Evolutionary conservation across 345 rosid genomes (phyloP).

Genomic region (Luvunga scandens): DNA sequence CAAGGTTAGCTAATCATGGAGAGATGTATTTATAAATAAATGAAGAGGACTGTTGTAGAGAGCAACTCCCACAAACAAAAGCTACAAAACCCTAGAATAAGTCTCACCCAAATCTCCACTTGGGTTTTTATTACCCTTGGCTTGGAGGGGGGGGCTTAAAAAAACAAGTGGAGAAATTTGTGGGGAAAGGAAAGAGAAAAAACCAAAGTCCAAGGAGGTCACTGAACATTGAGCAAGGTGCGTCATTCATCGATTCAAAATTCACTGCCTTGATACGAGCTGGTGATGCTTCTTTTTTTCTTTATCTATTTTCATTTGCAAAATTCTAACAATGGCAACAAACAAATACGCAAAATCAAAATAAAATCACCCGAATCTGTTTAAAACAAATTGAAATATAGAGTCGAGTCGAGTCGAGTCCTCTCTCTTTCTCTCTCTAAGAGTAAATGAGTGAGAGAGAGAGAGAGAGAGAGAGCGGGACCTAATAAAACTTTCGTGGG

Average conservation of each 20-base stretch:
- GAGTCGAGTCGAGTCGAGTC: not conserved
- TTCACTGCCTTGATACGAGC: not conserved
- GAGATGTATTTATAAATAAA: conserved; percentile 18
- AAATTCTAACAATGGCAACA: not conserved
- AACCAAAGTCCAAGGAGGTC: conserved; percentile 19
- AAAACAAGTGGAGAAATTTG: not conserved
- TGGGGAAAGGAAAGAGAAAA: conserved; percentile 16
- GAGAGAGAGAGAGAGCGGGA: conserved; percentile 15
- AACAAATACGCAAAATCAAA: not conserved
- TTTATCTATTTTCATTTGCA: too few species aligned
- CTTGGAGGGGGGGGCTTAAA: not conserved
- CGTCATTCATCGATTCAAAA: conserved; percentile 12
- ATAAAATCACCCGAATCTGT: conserved; percentile 21
- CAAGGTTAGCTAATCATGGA: conserved; percentile 16
- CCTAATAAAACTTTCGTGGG: not conserved
- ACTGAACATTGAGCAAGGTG: not conserved
- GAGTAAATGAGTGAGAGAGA: not conserved
- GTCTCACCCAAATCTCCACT: not conserved
- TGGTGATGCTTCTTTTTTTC: conserved; percentile 22
- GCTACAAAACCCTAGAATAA: conserved; percentile 1
- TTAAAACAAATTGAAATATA: conserved; percentile 24
- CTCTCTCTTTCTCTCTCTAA: not conserved
- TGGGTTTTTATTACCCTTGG: not conserved
- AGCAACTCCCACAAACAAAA: not conserved
- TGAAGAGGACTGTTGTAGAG: not conserved